Base-by-base conservation (phyloP, 2,329 filamentous ascomycete genomes). In the Ciborinia camelliae region DNA sequence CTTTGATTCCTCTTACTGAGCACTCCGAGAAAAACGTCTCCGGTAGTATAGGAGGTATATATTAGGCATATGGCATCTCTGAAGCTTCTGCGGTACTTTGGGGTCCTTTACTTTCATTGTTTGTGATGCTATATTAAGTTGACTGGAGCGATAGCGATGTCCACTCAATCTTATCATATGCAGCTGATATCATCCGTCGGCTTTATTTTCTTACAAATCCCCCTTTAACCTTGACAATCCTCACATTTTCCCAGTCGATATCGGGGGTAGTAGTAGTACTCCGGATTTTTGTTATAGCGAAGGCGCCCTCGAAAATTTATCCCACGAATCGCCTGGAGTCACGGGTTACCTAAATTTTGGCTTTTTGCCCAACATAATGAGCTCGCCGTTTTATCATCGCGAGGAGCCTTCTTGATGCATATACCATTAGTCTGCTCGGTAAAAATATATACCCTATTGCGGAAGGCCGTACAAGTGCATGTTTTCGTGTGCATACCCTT, bases 321-420 rank as follows among this genome's bases (percentile, higher is more conserved):
- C 47, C 59, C 59, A 62, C 59, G 59, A 62, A 62, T 62, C 35
- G 20, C 59, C 59, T 53, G 53, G 23, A 18, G 43, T 62, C 59
- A 62, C 47, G 59, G 6, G 59, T 45, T 43, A 30, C 26, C n/a
- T 37, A 6, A 60, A 26, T 18, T 35, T 37, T 8, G 14, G 3
- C 37, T 41, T n/a, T 62, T 62, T 62, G 26, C 47, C 48, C 26
- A 41, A 23, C 50, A 51, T n/a, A 28, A 20, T 30, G 12, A 18
- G 18, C 26, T 43, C 20, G 47, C 35, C 35, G 28, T n/a, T 47
- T 54, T 26, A 52, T 53, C 47, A 20, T 62, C 47, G 32, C 26
- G 32, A 53, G n/a, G 15, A 12, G 23, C 26, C 26, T 32, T 52
- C 14, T 12, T 6, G 20, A 41, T 39, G 35, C 30, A 18, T 37